Evolutionary conservation across 352 stramenopile species (phyloP), one percentile per base, ranked within the genome.

Genomic region (Phytopythium sindhum): DNA sequence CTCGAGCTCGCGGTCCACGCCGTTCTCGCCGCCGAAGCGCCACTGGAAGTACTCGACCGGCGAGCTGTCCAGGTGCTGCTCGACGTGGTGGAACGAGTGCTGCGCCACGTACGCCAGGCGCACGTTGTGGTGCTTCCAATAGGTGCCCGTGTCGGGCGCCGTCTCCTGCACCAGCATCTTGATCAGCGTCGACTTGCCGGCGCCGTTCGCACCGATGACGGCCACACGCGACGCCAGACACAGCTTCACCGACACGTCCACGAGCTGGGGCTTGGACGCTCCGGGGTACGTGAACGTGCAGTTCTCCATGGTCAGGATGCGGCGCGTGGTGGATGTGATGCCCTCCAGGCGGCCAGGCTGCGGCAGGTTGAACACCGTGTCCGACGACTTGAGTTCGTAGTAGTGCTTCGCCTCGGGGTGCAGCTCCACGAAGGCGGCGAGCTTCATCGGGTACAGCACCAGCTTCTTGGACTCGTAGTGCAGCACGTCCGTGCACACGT

Each of bases 151-250:
- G 81, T 75, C 79, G 55, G 69, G 97, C 57, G 72, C 87, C 61
- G 74, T 96, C 78, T 93, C 81, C 66, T 88, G 78, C 44, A 88
- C 77, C 35, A 90, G 64, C 75, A 98, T 90, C 89, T 99, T 99
- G 76, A 99, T 99, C 70, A 99, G 95, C 57, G 97, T 99, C 62
- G 91, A 98, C 78, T 99, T 99, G 65, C 97, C 97, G 41, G 96
- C 97, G 63, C 97, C 97, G 69, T 99, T 99, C 50, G 93, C 91
- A 65, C 97, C 96, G 52, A 99, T 97, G 64, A 97, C 98, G 24
- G 95, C 97, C 37, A 99, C 91, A 77, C 97, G 95, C 58, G 96
- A 99, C 19, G 89, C 96, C 41, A 99, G 80, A 23, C 93, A 98
- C 31, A 98, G 85, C 74, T 98, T 96, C 12, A 98, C 78, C 47